Conservation (phyloP, 140 eudicot genomes). For the Flaveria floridana region DNA sequence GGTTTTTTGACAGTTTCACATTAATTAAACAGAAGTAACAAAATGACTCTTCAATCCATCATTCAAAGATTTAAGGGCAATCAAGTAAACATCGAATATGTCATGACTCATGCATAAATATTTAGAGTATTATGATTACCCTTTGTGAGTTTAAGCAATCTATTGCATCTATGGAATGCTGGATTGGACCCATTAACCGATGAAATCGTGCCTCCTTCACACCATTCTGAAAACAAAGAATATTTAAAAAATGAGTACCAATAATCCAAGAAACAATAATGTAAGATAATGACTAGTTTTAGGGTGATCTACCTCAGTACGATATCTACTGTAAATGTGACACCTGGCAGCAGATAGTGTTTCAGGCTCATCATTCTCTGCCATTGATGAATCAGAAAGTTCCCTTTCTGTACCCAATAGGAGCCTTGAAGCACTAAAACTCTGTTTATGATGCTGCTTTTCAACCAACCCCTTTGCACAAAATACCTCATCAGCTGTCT, state of each 20-base stretch:
- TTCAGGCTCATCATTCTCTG: conserved; percentile 40
- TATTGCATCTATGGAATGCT: conserved; percentile 55
- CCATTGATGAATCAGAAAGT: conserved; percentile 37
- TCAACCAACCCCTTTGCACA: conserved; percentile 46
- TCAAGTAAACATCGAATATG: background rate
- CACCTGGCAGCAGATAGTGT: conserved; percentile 78
- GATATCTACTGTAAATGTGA: conserved; percentile 52
- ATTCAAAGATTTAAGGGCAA: conserved; percentile 6
- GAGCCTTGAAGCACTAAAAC: conserved; percentile 61
- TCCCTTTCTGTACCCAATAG: conserved; percentile 41
- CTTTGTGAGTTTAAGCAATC: conserved; percentile 46
- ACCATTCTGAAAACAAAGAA: conserved; percentile 35
- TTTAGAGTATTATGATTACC: conserved; percentile 40
- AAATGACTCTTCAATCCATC: background rate
- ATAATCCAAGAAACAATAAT: background rate
- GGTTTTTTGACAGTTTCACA: conserved; percentile 15
- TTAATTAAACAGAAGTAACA: background rate
- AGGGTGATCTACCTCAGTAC: conserved; percentile 45
- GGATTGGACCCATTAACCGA: conserved; percentile 74
- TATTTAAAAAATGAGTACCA: conserved; percentile 1
- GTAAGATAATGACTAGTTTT: background rate
- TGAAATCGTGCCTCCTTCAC: conserved; percentile 56
- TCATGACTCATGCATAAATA: background rate
- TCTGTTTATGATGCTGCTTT: conserved; percentile 45
- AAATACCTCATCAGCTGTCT: conserved; percentile 50